Conservation (phyloP, 1,284 basidiomycete genomes). For the Porogramme epimiltina region DNA sequence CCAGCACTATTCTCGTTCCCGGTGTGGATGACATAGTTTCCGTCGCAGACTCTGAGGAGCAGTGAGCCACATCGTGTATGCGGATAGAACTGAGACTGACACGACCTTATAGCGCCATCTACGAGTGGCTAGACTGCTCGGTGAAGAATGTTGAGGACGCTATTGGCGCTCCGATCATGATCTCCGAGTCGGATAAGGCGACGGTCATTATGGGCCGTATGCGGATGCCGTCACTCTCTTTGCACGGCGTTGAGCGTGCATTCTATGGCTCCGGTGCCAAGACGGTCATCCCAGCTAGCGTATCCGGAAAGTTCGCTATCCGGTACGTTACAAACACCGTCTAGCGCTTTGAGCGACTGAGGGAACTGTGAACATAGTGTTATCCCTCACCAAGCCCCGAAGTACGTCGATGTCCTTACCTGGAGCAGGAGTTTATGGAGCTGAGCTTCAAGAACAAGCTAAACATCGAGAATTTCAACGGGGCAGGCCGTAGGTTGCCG, state of each 20-base stretch:
- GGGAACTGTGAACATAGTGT: slow-evolving; percentile 43
- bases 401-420: slow-evolving; percentile 69
- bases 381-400: slow-evolving; percentile 89
- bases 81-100: neutral
- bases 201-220: slow-evolving; percentile 90
- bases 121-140: slow-evolving; percentile 77
- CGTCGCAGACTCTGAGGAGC: slow-evolving; percentile 78
- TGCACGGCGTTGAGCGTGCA: slow-evolving; percentile 98
- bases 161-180: slow-evolving; percentile 76
- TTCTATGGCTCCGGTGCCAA: slow-evolving; percentile 89
- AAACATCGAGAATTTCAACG: slow-evolving; percentile 70
- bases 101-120: slow-evolving; percentile 51
- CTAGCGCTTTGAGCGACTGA: too few relatives aligned
- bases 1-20: slow-evolving; percentile 88
- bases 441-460: slow-evolving; percentile 83
- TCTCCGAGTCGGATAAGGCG: slow-evolving; percentile 83
- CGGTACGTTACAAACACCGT: slow-evolving; percentile 60
- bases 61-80: slow-evolving; percentile 40
- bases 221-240: slow-evolving; percentile 85
- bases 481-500: slow-evolving; percentile 92
- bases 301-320: slow-evolving; percentile 93
- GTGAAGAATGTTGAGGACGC: slow-evolving; percentile 79
- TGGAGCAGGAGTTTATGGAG: slow-evolving; percentile 82
- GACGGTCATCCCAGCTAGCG: slow-evolving; percentile 94
- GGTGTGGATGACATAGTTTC: slow-evolving; percentile 91